A percentile compares a stretch with the other conserved stretches of the same genome.
phyloP scores from a whole-genome alignment of 2,329 filamentous ascomycete species.

The Talaromyces sp. region DNA sequence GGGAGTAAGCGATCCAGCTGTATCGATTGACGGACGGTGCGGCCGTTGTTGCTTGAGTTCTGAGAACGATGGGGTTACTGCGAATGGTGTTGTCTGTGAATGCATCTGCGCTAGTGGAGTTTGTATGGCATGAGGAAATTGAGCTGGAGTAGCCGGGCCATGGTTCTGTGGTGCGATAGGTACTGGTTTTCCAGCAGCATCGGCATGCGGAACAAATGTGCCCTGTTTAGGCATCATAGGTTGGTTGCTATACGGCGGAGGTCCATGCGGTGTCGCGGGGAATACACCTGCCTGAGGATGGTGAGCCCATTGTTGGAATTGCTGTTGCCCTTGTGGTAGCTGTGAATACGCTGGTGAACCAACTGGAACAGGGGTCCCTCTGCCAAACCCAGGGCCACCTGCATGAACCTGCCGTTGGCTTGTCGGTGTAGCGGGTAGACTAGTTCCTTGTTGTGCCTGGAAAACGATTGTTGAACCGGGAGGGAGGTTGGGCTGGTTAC shows the following conservation, averaged over 20 bases:
- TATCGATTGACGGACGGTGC: constrained; percentile 33
- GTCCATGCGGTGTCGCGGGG: constrained; percentile 18
- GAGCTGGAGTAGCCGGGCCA: constrained; percentile 26
- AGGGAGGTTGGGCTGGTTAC: constrained; percentile 14
- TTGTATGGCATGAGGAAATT: constrained; percentile 18
- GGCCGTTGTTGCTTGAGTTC: constrained; percentile 26
- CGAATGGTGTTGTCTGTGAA: constrained; percentile 27
- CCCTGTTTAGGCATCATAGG: constrained; percentile 10
- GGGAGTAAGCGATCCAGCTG: constrained; percentile 38
- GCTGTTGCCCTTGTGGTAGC: constrained; percentile 26
- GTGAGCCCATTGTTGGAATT: constrained; percentile 36
- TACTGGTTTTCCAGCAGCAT: constrained; percentile 18
- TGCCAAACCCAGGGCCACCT: constrained; percentile 18
- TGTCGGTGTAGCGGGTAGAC: constrained; percentile 17
- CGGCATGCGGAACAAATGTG: constrained; percentile 15
- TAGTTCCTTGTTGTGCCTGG: constrained; percentile 22
- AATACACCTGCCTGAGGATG: constrained; percentile 18
- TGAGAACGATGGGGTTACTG: constrained; percentile 22
- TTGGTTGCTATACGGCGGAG: constrained; percentile 14
- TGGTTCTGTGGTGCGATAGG: constrained; percentile 19
- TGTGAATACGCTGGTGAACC: constrained; percentile 19
- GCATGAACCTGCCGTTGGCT: constrained; percentile 13
- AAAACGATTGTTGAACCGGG: constrained; percentile 22
- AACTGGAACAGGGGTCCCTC: constrained; percentile 12
- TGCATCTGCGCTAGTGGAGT: constrained; percentile 23